A percentile compares a stretch with the other conserved stretches of the same genome.
These are phyloP conservation scores for Aspergillus brasiliensis DNA, from an alignment of 2,329 filamentous ascomycete genomes.

Conservation along the genomic window DNA sequence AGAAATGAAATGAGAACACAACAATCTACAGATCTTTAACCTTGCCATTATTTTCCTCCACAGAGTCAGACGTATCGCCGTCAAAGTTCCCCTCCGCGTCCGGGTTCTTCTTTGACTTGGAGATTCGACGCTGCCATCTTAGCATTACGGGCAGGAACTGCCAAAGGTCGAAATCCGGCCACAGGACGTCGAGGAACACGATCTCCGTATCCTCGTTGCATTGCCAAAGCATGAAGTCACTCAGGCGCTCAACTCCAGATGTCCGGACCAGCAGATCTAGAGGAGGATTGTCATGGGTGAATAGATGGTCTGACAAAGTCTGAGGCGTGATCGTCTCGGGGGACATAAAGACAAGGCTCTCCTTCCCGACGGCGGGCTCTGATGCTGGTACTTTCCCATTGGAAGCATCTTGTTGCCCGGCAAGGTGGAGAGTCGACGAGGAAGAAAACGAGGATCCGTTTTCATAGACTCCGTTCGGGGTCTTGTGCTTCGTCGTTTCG, in stretches of 20 bases:
- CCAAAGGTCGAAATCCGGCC: slow-evolving; percentile 95
- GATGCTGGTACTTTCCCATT: slow-evolving; percentile 41
- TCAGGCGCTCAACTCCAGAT: slow-evolving; percentile 87
- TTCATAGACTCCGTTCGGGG: slow-evolving; percentile 32
- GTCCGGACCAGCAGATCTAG: slow-evolving; percentile 90
- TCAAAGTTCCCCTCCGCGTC: slow-evolving; percentile 60
- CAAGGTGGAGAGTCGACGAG: slow-evolving; percentile 54
- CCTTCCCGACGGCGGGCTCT: slow-evolving; percentile 30
- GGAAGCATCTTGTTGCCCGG: slow-evolving; percentile 29
- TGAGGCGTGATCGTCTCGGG: slow-evolving; percentile 84
- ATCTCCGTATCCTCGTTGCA: slow-evolving; percentile 90
- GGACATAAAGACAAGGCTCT: slow-evolving; percentile 59
- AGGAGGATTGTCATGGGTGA: slow-evolving; percentile 82
- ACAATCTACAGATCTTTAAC: slow-evolving; percentile 32
- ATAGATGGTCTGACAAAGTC: slow-evolving; percentile 82
- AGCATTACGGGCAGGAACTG: slow-evolving; percentile 88
- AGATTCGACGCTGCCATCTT: slow-evolving; percentile 78
- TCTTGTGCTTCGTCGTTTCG: slow-evolving; percentile 33
- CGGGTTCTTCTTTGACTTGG: slow-evolving; percentile 63
- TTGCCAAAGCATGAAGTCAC: slow-evolving; percentile 99
- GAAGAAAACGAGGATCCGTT: slow-evolving; percentile 42
- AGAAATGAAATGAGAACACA: slow-evolving; percentile 5
- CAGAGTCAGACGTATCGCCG: slow-evolving; percentile 46
- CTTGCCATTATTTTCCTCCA: slow-evolving; percentile 31
- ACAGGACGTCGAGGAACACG: slow-evolving; percentile 87